Base-by-base conservation (phyloP, 1,284 basidiomycete species). In the Bondarzewia mesenterica region DNA sequence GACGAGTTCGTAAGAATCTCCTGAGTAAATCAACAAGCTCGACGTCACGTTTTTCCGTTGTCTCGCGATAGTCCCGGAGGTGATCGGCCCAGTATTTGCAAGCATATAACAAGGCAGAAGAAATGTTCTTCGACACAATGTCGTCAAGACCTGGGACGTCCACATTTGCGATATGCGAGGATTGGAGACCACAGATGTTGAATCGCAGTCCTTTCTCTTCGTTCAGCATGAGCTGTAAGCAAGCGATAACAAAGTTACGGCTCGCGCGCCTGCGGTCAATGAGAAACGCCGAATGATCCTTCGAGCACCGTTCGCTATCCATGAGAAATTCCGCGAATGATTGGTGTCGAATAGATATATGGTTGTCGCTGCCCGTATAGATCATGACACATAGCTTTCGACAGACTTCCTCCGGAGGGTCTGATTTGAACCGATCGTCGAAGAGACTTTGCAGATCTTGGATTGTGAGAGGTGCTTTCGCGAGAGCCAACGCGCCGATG, bases 1-100 rank as follows among this genome's bases (percentile, higher is more conserved):
- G n/a, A 3, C 29, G 29, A 32, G 29, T 32, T 6, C 29, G 42
- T 23, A 67, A 42, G 18, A 68, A 53, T 3, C 47, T 27, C 26
- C 52, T 49, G 16, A 63, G 38, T 4, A 50, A 29, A 8, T 43
- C 38, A 6, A 54, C 44, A 1, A 46, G 38, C 6, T 45, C 42
- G n/a, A 26, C 7, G 18, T 44, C 16, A 46, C 52, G 32, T 56
- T 42, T 4, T 20, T 47, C 41, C 21, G 48, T 35, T 47, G 53
- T 2, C 16, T 29, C 49, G 29, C n/a, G 29, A 32, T 12, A n/a
- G 29, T 32, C 29, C 15, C 42, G 48, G 7, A 68, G 48, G 52
- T 65, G 68, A 44, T 63, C 58, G 0, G 54, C 60, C 67, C 66
- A 70, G 35, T 57, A 66, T 12, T 54, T 57, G 48, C 63, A 68